phyloP scores from a whole-genome alignment of 2,329 filamentous ascomycete species.

The Trichophyton simii region DNA sequence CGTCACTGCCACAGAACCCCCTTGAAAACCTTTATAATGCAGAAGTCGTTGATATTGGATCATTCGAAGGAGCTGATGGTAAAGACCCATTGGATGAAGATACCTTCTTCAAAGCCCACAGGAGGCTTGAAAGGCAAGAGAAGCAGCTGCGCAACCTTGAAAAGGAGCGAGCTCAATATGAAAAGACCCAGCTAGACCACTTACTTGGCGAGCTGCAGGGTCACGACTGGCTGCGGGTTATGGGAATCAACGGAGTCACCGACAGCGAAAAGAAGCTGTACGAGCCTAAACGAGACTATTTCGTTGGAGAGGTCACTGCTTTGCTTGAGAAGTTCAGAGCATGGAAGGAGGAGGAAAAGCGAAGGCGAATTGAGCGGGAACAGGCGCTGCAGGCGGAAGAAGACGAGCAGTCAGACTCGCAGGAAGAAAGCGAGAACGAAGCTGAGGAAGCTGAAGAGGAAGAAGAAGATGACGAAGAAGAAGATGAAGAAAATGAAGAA shows the following conservation, averaged over 20 bases:
- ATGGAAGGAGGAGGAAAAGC: conserved; percentile 85
- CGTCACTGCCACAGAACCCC: conserved; percentile 20
- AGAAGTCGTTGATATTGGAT: conserved; percentile 33
- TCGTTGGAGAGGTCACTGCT: conserved; percentile 67
- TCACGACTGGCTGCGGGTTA: conserved; percentile 81
- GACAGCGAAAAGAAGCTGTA: conserved; percentile 78
- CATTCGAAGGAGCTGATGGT: conserved; percentile 16
- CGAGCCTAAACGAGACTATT: conserved; percentile 72
- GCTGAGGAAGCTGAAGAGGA: conserved; percentile 10
- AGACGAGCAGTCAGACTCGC: conserved; percentile 34
- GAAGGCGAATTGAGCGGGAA: conserved; percentile 63
- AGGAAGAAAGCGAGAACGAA: conserved; percentile 18
- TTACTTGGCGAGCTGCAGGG: conserved; percentile 72
- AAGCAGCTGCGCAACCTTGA: conserved; percentile 58
- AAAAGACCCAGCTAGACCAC: conserved; percentile 53
- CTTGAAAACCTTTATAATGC: conserved; percentile 28
- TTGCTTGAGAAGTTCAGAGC: conserved; percentile 77
- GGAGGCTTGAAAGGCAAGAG: conserved; percentile 51
- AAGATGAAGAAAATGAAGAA: conserved; percentile 11
- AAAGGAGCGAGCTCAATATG: conserved; percentile 52
- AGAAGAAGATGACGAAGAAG: conserved; percentile 2
- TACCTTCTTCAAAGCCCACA: conserved; percentile 46
- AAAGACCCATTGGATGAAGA: conserved; percentile 46
- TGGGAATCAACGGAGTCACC: conserved; percentile 77
- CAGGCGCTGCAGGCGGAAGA: conserved; percentile 43